These are phyloP conservation scores for Protomyces arabidopsidicola DNA, from an alignment of 1,139 yeast species.

Conservation along the genomic window DNA sequence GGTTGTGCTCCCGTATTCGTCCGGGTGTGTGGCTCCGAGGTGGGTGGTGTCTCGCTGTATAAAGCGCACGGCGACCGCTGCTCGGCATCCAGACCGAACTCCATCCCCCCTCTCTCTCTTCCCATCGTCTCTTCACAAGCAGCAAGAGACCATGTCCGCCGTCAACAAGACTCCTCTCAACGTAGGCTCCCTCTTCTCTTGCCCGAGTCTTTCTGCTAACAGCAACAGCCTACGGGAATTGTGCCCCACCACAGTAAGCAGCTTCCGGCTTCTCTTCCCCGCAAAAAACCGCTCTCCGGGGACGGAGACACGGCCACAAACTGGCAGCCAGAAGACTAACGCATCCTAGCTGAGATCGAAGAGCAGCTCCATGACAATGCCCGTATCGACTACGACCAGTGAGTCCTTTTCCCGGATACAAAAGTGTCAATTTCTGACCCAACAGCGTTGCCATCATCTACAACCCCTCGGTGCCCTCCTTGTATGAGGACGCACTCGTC, in stretches of 20 bases:
- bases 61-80: background rate
- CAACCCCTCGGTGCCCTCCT: conserved; percentile 87
- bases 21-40: background rate
- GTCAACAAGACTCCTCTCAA: conserved; percentile 27
- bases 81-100: background rate
- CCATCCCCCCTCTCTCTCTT: background rate
- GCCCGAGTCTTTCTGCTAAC: background rate
- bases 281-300: background rate
- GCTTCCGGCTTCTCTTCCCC: background rate
- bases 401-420: background rate
- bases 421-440: background rate
- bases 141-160: conserved; percentile 10
- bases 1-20: background rate
- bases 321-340: background rate
- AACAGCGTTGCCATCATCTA: conserved; percentile 52
- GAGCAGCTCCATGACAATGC: conserved; percentile 25
- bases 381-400: conserved; percentile 26
- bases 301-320: background rate
- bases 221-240: conserved; percentile 11
- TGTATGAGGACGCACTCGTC: conserved; percentile 89
- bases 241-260: conserved; percentile 23
- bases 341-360: conserved; percentile 18
- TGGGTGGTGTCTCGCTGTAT: background rate
- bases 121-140: background rate
- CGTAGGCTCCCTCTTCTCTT: background rate